Conservation (phyloP, 2,329 filamentous ascomycete species). For the Alternaria arborescens region DNA sequence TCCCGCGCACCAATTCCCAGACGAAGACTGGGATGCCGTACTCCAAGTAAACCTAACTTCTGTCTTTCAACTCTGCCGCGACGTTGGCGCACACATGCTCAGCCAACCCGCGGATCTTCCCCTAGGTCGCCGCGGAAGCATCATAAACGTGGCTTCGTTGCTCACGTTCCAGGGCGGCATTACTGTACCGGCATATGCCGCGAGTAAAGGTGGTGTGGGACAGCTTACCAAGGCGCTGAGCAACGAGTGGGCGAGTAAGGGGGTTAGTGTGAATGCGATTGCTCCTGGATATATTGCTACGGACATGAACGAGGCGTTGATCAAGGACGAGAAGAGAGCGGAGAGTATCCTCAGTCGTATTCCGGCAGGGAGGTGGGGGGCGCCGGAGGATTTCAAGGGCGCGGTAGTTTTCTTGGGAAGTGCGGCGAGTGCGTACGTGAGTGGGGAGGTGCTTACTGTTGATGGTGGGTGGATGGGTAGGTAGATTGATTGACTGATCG, state of each 20-base stretch:
- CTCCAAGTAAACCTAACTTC: constrained; percentile 86
- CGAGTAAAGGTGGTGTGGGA: constrained; percentile 83
- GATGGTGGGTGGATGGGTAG: constrained; percentile 95
- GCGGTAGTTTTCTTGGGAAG: constrained; percentile 80
- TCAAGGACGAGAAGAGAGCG: constrained; percentile 74
- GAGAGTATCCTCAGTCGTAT: constrained; percentile 81
- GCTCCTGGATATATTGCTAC: constrained; percentile 90
- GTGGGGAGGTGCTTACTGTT: constrained; percentile 81
- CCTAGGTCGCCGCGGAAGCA: constrained; percentile 66
- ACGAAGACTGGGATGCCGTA: constrained; percentile 79
- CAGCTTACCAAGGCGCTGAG: constrained; percentile 85
- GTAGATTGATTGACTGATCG: constrained; percentile 52
- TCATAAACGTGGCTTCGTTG: constrained; percentile 86
- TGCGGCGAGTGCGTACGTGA: constrained; percentile 80
- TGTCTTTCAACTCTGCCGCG: constrained; percentile 80
- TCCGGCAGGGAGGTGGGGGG: constrained; percentile 84
- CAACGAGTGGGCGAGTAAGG: constrained; percentile 85
- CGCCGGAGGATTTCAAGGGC: constrained; percentile 87
- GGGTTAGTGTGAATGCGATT: constrained; percentile 86
- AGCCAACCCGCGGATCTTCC: constrained; percentile 60
- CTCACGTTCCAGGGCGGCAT: constrained; percentile 87
- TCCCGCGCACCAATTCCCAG: constrained; percentile 77
- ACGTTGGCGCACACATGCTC: constrained; percentile 82
- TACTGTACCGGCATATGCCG: constrained; percentile 87
- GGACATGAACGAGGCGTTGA: constrained; percentile 90